phyloP scores from a whole-genome alignment of 148 eudicot genomes.

The Rhododendron molle region DNA sequence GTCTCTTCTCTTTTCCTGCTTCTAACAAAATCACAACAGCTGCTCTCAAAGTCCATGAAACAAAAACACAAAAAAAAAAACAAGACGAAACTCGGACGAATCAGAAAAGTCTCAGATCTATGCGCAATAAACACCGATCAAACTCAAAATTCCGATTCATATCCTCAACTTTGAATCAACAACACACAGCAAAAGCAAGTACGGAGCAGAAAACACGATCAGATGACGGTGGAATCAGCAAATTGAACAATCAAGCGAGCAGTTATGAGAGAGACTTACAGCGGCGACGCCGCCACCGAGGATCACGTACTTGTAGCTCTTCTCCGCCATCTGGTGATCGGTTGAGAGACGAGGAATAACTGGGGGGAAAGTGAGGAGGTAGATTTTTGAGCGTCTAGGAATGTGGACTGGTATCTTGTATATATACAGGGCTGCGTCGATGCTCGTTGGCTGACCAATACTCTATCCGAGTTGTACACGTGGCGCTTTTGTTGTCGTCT shows the following conservation, averaged over 20 bases:
- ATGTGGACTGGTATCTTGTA: background rate
- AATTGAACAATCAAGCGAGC: background rate
- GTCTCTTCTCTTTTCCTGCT: background rate
- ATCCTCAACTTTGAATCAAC: background rate
- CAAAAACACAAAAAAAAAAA: too few species aligned
- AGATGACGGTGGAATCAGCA: background rate
- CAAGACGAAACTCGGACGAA: background rate
- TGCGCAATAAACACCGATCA: background rate
- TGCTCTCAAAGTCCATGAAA: background rate
- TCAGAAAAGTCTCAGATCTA: background rate
- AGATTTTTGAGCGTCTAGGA: background rate
- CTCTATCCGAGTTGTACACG: slow-evolving; percentile 15
- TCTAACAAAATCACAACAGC: background rate
- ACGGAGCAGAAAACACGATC: background rate
- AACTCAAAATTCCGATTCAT: background rate
- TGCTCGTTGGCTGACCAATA: background rate
- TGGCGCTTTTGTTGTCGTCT: slow-evolving; percentile 13
- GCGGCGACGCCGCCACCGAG: slow-evolving; percentile 94
- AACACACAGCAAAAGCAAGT: background rate
- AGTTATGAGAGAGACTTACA: slow-evolving; percentile 36
- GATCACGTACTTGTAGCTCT: slow-evolving; percentile 80
- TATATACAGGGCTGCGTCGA: background rate
- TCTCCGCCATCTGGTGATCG: slow-evolving; percentile 58
- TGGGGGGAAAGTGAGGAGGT: too few species aligned
- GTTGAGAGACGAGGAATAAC: background rate